phyloP scores from a whole-genome alignment of 1,139 yeast genomes.

The Magnusiomyces suaveolens region DNA sequence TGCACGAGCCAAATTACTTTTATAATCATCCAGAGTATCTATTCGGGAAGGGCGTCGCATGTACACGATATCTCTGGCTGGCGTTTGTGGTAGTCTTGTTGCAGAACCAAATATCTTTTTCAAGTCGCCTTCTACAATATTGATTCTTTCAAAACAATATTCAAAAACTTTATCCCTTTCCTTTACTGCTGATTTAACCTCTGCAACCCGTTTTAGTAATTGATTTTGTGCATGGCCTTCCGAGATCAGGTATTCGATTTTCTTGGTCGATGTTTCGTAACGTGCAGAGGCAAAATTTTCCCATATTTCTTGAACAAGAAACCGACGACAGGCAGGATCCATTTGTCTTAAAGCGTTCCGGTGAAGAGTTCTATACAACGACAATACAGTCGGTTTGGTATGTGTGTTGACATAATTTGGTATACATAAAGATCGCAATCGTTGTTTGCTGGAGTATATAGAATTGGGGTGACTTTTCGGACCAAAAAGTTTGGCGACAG shows the following conservation, averaged over 20 bases:
- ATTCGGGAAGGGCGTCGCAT: not conserved
- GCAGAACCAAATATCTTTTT: not conserved
- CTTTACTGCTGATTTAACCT: not conserved
- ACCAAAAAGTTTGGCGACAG: not conserved
- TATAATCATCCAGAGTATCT: not conserved
- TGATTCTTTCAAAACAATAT: not conserved
- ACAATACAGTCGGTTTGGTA: not conserved
- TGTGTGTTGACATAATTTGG: not conserved
- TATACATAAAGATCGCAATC: not conserved
- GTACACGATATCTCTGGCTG: not conserved
- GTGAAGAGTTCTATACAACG: not conserved
- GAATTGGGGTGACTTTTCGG: not conserved
- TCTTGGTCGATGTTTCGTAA: not conserved
- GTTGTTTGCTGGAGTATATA: not conserved
- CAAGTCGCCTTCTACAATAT: not conserved
- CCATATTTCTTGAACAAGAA: not conserved
- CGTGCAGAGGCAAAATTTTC: not conserved
- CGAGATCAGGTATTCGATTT: not conserved
- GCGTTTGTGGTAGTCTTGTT: not conserved
- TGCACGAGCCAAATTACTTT: not conserved
- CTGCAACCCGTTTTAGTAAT: not conserved
- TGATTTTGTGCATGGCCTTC: not conserved
- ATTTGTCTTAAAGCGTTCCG: not conserved
- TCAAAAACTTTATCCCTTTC: not conserved
- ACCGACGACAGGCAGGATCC: not conserved